Evolutionary conservation across 495 filamentous ascomycete genomes (phyloP), one percentile per base, ranked within the genome.

Genomic region (Xylaria castorea): DNA sequence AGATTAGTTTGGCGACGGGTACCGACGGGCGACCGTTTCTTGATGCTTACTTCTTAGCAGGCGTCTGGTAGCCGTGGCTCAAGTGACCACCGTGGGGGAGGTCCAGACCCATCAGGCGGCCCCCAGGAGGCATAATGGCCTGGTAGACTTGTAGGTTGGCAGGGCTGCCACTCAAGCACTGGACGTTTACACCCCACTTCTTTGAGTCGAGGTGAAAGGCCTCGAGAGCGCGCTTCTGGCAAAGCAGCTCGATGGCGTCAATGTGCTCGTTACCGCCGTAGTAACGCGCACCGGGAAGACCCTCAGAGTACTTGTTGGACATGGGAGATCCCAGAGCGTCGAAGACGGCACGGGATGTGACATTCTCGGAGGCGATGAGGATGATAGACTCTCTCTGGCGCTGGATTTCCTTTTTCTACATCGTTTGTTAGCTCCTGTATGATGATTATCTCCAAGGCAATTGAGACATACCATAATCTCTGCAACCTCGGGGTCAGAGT

Each of bases 261-360:
- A 99, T 99, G 88, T 97, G 94, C 87, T 99, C 90, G 86, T 98
- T 99, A 76, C 96, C 96, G 82, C 97, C 97, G 81, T 99, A 99
- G 89, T 99, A 99, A 82, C 96, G 92, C 61, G 97, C 96, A 78
- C 96, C 96, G 78, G 97, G 97, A 84, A 97, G 97, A 77, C 96
- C 96, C 87, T 99, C 96, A 4, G 94, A 97, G 89, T 99, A 99
- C 87, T 99, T 99, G 90, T 99, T 95, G 79, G 92, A 94, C 93
- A 95, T 95, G 78, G 92, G 92, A 50, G 93, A 94, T 75, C 93
- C 93, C 64, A 96, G 89, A 75, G 93, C 93, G 84, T 96, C 93
- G 85, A 93, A 95, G 73, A 96, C 93, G 66, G 93, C 93, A 61
- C 92, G 92, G 53, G 93, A 95, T 44, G 93, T 96, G 80, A 97